Evolutionary conservation across 306 rosid genomes (phyloP).

Genomic region (Phaseolus lunatus): DNA sequence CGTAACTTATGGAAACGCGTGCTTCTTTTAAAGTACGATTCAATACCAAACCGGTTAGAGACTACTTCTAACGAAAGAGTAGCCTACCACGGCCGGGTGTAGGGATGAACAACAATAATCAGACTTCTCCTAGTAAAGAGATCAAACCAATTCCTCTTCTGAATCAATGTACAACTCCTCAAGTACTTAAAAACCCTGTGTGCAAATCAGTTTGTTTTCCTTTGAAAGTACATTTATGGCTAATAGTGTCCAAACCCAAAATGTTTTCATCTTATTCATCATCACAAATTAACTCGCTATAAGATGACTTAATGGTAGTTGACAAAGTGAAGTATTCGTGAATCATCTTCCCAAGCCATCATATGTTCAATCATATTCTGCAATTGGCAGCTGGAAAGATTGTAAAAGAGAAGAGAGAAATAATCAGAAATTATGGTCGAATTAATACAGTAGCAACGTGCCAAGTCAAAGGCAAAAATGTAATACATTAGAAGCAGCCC

Average conservation of each 20-base stretch:
- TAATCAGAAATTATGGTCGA: not conserved
- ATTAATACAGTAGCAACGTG: constrained; percentile 1
- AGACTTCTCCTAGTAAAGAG: too few species aligned
- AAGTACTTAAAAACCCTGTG: too few species aligned
- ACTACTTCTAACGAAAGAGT: too few species aligned
- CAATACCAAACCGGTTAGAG: too few species aligned
- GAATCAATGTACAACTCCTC: not conserved
- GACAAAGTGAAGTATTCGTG: constrained; percentile 37
- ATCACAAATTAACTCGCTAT: constrained; percentile 10
- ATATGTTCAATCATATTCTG: constrained; percentile 63
- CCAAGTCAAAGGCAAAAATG: constrained; percentile 29
- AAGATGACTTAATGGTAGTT: constrained; percentile 26
- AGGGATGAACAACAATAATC: too few species aligned
- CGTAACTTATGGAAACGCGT: too few species aligned
- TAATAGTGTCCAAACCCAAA: constrained; percentile 9
- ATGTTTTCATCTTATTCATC: constrained; percentile 10
- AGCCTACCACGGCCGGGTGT: too few species aligned
- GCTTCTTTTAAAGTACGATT: too few species aligned
- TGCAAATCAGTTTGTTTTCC: too few species aligned
- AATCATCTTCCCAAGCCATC: constrained; percentile 40
- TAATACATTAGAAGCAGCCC: not conserved
- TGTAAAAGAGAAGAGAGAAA: constrained; percentile 33
- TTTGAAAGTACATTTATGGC: not conserved
- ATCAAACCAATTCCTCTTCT: not conserved
- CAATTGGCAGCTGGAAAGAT: constrained; percentile 80